phyloP scores from a whole-genome alignment of 2,329 filamentous ascomycete species.

The Colletotrichum sp. region DNA sequence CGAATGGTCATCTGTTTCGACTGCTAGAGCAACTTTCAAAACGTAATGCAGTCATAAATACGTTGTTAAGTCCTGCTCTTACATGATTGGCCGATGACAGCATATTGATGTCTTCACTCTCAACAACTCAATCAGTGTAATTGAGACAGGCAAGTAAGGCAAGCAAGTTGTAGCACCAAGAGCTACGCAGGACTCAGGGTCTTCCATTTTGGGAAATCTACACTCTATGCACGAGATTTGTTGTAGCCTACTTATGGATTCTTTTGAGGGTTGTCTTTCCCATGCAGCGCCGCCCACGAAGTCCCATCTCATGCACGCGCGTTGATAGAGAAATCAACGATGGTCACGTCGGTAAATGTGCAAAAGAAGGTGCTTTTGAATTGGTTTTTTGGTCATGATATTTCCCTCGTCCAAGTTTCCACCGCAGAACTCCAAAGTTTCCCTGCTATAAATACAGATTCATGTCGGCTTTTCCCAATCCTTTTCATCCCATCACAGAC shows the following conservation, averaged over 20 bases:
- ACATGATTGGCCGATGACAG: not conserved
- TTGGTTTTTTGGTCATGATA: not conserved
- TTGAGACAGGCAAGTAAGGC: not conserved
- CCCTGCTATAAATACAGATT: not conserved
- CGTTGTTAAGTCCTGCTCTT: not conserved
- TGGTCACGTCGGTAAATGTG: not conserved
- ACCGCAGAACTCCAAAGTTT: not conserved
- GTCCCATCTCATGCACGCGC: not conserved
- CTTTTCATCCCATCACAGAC: not conserved
- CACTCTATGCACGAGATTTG: not conserved
- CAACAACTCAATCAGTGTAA: not conserved
- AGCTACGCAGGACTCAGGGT: not conserved
- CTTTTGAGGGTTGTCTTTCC: not conserved
- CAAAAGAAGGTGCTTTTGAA: too few relatives aligned
- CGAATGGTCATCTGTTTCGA: not conserved
- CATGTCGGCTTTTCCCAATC: not conserved
- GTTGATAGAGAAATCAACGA: fast-evolving
- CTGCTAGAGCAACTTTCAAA: too few relatives aligned
- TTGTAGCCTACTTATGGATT: too few relatives aligned
- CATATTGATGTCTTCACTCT: not conserved
- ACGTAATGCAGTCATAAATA: too few relatives aligned
- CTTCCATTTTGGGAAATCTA: fast-evolving
- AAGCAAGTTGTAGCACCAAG: not conserved
- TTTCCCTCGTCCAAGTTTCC: not conserved
- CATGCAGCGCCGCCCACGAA: not conserved